Percentiles rank a stretch among this genome's conserved stretches.
These are phyloP conservation scores for Cordyceps cicadae DNA, from an alignment of 2,329 filamentous ascomycete species.

Conservation along the genomic window DNA sequence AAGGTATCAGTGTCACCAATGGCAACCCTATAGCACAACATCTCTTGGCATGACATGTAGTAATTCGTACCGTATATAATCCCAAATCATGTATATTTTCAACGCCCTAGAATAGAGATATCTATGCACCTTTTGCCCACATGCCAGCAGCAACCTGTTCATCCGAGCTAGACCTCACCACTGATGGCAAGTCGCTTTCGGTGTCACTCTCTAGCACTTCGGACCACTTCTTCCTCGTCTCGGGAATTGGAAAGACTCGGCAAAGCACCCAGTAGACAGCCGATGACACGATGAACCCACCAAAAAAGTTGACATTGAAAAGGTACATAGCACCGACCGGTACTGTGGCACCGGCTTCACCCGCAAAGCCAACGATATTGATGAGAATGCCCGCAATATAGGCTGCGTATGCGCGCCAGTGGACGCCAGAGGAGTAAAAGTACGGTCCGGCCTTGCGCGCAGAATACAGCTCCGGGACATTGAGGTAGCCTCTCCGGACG, in stretches of 20 bases:
- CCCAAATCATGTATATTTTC: background rate
- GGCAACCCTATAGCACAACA: slow-evolving; percentile 3
- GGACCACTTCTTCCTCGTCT: slow-evolving; percentile 66
- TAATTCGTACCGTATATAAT: background rate
- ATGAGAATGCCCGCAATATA: slow-evolving; percentile 79
- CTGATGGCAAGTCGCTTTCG: background rate
- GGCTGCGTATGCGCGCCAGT: slow-evolving; percentile 76
- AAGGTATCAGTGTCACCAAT: slow-evolving; percentile 29
- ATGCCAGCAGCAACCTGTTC: background rate
- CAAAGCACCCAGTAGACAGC: slow-evolving; percentile 63
- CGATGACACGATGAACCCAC: slow-evolving; percentile 65
- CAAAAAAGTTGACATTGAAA: slow-evolving; percentile 87
- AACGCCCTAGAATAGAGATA: background rate
- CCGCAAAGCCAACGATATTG: slow-evolving; percentile 87
- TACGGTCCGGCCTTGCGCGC: slow-evolving; percentile 60
- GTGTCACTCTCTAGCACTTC: slow-evolving; percentile 43
- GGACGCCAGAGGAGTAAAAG: slow-evolving; percentile 63
- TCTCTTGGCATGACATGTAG: background rate
- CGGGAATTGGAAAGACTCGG: slow-evolving; percentile 61
- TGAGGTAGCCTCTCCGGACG: slow-evolving; percentile 73
- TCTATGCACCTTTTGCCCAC: background rate
- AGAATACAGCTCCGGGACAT: slow-evolving; percentile 72
- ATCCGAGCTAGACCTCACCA: background rate
- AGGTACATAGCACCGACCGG: slow-evolving; percentile 75
- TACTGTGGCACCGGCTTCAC: slow-evolving; percentile 64